Evolutionary conservation across 2,329 filamentous ascomycete species (phyloP).

Genomic region (Fusarium zealandicum): DNA sequence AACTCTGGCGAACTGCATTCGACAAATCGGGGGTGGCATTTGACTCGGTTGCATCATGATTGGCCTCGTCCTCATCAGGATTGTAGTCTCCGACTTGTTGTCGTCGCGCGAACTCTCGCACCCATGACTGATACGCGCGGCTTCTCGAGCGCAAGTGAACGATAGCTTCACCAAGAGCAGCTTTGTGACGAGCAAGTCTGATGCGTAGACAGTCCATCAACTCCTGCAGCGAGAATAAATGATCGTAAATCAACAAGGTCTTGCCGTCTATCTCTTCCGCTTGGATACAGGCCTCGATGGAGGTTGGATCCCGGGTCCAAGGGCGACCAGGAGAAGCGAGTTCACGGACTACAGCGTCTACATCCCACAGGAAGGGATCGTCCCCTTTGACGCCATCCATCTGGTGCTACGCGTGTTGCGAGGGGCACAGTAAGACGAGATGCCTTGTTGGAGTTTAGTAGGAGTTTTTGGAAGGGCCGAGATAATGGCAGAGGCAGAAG

Average conservation of each 20-base stretch:
- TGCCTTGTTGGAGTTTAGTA: constrained; percentile 8
- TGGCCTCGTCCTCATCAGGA: constrained; percentile 9
- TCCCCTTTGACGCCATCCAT: constrained; percentile 44
- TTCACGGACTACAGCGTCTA: constrained; percentile 70
- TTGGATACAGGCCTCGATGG: constrained; percentile 62
- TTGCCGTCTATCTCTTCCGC: constrained; percentile 72
- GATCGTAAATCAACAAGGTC: constrained; percentile 64
- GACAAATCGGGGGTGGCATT: background rate
- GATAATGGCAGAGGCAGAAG: background rate
- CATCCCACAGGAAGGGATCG: constrained; percentile 80
- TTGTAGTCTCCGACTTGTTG: constrained; percentile 24
- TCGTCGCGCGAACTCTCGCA: constrained; percentile 31
- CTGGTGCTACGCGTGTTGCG: constrained; percentile 6
- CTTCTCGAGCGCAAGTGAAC: constrained; percentile 62
- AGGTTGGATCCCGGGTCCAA: constrained; percentile 56
- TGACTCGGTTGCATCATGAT: background rate
- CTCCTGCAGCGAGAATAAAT: constrained; percentile 59
- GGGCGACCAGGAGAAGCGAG: constrained; percentile 64
- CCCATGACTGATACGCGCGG: constrained; percentile 52
- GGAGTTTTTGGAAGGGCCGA: background rate
- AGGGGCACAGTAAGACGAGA: constrained; percentile 1
- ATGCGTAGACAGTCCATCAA: constrained; percentile 64
- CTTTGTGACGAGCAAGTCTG: constrained; percentile 63
- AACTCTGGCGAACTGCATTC: background rate
- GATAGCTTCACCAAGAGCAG: constrained; percentile 65